phyloP scores from a whole-genome alignment of 148 eudicot species.

The Chenopodium suecicum region DNA sequence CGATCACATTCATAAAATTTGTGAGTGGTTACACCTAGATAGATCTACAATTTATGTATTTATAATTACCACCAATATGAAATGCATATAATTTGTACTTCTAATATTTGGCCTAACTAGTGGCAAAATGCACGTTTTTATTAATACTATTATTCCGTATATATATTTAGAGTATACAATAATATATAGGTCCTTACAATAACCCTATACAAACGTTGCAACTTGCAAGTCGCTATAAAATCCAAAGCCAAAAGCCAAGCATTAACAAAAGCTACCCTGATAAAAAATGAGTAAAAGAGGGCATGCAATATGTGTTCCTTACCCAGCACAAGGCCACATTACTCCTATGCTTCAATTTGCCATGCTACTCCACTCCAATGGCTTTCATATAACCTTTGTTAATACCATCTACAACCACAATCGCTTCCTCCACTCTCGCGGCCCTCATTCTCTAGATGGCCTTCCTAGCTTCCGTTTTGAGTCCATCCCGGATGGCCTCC shows the following conservation, averaged over 20 bases:
- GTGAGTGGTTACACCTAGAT: too few species aligned
- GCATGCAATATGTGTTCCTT: slow-evolving; percentile 56
- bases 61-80: too few species aligned
- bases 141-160: too few species aligned
- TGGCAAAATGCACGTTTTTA: too few species aligned
- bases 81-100: too few species aligned
- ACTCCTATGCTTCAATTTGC: slow-evolving; percentile 62
- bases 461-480: slow-evolving; percentile 48
- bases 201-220: background rate
- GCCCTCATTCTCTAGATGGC: slow-evolving; percentile 46
- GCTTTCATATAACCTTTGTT: slow-evolving; percentile 64
- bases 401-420: slow-evolving; percentile 51
- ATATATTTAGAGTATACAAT: too few species aligned
- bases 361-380: slow-evolving; percentile 46
- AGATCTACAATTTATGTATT: too few species aligned
- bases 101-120: too few species aligned
- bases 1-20: too few species aligned
- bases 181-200: too few species aligned
- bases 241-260: background rate
- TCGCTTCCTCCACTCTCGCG: slow-evolving; percentile 50
- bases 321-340: slow-evolving; percentile 70
- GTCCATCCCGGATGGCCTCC: slow-evolving; percentile 66
- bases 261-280: background rate
- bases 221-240: background rate
- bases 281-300: slow-evolving; percentile 3